These are phyloP conservation scores for Calocybe gangraenosa DNA, from an alignment of 768 basidiomycete species.

Conservation along the genomic window DNA sequence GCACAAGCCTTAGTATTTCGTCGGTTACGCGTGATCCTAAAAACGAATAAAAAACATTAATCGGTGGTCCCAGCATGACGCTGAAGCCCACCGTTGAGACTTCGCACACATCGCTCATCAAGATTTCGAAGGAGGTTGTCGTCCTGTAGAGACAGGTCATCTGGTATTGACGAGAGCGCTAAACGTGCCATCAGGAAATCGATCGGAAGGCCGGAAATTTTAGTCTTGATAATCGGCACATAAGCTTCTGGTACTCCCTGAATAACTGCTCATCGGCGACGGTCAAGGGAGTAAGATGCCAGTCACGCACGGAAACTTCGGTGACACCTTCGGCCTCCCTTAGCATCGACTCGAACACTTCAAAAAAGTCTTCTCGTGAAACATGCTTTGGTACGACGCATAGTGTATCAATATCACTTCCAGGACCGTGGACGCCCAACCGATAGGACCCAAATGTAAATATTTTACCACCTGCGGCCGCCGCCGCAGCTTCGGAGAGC, in stretches of 20 bases:
- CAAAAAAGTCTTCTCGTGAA: conserved; percentile 93
- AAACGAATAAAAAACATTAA: background rate
- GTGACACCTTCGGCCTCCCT: conserved; percentile 76
- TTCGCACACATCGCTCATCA: conserved; percentile 92
- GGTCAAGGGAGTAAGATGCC: background rate
- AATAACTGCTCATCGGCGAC: conserved; percentile 8
- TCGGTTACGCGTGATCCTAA: conserved; percentile 93
- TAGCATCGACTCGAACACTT: conserved; percentile 86
- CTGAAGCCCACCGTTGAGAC: conserved; percentile 70
- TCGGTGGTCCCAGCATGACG: conserved; percentile 8
- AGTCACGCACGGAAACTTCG: conserved; percentile 78
- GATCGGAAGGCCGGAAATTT: conserved; percentile 87
- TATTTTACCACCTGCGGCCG: conserved; percentile 94
- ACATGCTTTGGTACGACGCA: conserved; percentile 97
- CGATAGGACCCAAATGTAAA: conserved; percentile 99
- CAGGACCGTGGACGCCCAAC: conserved; percentile 94
- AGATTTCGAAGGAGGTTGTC: conserved; percentile 89
- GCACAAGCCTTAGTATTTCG: conserved; percentile 91
- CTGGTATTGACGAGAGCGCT: conserved; percentile 83
- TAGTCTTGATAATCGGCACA: conserved; percentile 91
- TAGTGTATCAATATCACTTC: conserved; percentile 96
- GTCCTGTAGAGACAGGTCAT: conserved; percentile 85
- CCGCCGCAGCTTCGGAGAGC: conserved; percentile 83
- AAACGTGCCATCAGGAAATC: conserved; percentile 94
- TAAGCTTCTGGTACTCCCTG: conserved; percentile 97